Conservation (phyloP, 2,329 filamentous ascomycete species). For the Fusarium verticillioides region DNA sequence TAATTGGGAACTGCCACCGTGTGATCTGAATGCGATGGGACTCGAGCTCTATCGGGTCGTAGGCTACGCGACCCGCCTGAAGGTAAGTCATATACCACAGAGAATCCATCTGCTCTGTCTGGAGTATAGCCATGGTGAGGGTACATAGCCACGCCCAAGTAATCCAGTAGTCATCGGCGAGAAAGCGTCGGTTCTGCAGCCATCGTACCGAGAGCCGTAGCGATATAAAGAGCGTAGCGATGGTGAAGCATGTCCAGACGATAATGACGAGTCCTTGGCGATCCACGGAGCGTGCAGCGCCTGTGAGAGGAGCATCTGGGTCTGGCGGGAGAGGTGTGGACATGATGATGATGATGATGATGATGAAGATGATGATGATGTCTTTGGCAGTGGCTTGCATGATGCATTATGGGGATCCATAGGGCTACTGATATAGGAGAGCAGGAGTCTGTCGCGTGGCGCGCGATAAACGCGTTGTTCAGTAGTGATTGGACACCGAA, state of each 20-base stretch:
- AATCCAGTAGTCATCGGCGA: conserved; percentile 30
- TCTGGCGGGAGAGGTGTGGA: conserved; percentile 1
- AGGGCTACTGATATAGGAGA: not conserved
- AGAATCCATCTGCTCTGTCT: conserved; percentile 25
- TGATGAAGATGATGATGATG: conserved; percentile 2
- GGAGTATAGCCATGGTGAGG: conserved; percentile 24
- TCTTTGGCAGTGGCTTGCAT: not conserved
- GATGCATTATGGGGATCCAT: not conserved
- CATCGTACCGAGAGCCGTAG: conserved; percentile 10
- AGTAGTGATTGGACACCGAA: not conserved
- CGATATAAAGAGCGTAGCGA: conserved; percentile 11
- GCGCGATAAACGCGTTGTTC: not conserved
- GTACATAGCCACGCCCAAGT: conserved; percentile 14
- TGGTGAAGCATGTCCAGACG: conserved; percentile 20
- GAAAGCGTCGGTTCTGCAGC: conserved; percentile 14
- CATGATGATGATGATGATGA: not conserved
- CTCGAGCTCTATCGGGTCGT: not conserved
- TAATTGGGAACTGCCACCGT: conserved; percentile 25
- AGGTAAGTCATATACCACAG: conserved; percentile 26
- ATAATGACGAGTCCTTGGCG: not conserved
- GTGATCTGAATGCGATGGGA: not conserved
- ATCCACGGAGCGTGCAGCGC: conserved; percentile 5
- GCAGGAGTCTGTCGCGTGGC: not conserved
- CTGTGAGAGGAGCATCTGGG: conserved; percentile 13
- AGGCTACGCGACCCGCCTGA: not conserved